Percentiles rank a stretch among this genome's conserved stretches.
phyloP scores from a whole-genome alignment of 2,329 filamentous ascomycete genomes.

The Neofusicoccum umdonicola region DNA sequence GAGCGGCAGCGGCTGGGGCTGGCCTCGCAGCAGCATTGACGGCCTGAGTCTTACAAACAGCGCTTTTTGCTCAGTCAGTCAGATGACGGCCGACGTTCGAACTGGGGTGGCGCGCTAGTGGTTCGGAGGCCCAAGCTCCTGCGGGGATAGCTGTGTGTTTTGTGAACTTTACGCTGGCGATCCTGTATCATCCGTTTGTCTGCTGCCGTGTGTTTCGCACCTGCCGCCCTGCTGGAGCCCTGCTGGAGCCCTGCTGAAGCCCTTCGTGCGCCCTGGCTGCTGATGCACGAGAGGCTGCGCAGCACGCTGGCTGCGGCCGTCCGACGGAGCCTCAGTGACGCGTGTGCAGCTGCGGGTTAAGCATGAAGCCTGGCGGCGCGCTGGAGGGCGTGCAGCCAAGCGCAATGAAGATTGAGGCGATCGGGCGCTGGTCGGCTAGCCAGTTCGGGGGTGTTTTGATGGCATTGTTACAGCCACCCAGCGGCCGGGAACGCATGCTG shows the following conservation, averaged over 20 bases:
- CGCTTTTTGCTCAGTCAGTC: conserved; percentile 1
- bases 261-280: no score
- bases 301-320: not conserved
- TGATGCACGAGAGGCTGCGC: not conserved
- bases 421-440: not conserved
- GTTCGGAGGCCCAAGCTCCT: conserved; percentile 7
- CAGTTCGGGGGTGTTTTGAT: not conserved
- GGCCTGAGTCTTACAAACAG: not conserved
- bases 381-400: not conserved
- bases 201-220: no score
- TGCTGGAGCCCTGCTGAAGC: no score
- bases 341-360: not conserved
- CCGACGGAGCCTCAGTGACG: not conserved
- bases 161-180: not conserved
- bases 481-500: not conserved
- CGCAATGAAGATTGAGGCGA: not conserved
- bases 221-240: not conserved
- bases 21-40: conserved; percentile 1
- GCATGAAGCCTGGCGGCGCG: not conserved
- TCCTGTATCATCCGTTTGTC: not conserved
- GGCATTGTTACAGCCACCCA: conserved; percentile 3
- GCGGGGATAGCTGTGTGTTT: not conserved
- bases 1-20: not conserved
- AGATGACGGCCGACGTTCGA: not conserved
- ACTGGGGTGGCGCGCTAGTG: conserved; percentile 9